A percentile compares a stretch with the other conserved stretches of the same genome.
Evolutionary conservation across 768 basidiomycete genomes (phyloP).

Genomic region (Paxillus rubicundulus): DNA sequence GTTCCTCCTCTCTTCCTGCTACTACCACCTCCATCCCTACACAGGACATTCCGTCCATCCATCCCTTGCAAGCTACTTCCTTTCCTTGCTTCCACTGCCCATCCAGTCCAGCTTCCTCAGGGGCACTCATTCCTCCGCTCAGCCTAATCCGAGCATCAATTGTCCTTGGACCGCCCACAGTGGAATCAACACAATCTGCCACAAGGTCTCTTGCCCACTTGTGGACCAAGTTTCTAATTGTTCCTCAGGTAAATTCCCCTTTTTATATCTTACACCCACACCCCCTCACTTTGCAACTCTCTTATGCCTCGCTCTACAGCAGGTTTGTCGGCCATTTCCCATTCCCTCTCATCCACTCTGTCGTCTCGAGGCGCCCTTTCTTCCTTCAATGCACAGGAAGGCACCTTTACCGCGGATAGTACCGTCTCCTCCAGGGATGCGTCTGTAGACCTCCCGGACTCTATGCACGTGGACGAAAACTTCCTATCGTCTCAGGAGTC

Average conservation of each 20-base stretch:
- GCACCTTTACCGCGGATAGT: conserved; percentile 27
- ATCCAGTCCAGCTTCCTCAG: neutral
- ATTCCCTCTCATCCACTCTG: conserved; percentile 28
- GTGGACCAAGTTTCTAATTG: conserved; percentile 9
- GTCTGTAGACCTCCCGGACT: conserved; percentile 27
- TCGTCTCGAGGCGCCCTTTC: conserved; percentile 32
- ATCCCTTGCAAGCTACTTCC: neutral
- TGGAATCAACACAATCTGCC: conserved; percentile 11
- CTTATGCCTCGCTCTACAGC: conserved; percentile 18
- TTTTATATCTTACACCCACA: neutral
- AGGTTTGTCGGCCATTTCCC: conserved; percentile 16
- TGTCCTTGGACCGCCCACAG: conserved; percentile 10
- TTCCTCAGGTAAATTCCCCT: conserved; percentile 2
- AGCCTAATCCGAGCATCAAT: neutral
- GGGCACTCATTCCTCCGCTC: neutral
- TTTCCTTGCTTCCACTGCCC: neutral
- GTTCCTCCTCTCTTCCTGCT: neutral
- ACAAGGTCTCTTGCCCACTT: conserved; percentile 8
- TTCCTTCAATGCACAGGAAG: conserved; percentile 32
- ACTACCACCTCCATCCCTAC: neutral
- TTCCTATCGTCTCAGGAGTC: conserved; percentile 26
- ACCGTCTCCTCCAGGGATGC: conserved; percentile 32
- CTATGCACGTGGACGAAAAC: conserved; percentile 26
- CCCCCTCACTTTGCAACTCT: neutral
- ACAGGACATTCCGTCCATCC: neutral